These are phyloP conservation scores for sorghum (Sorghum bicolor) DNA, from an alignment of 176 grass and related monocot genomes.

Conservation along the genomic window Sorghum_bicolor_NCBIv3 NC_012875.2:47674001-47674500, in stretches of 20 bases:
- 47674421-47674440: too few relatives aligned
- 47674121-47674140: background rate
- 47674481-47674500: background rate
- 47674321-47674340: too few relatives aligned
- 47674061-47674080: constrained; percentile 12
- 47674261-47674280: background rate
- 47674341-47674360: too few relatives aligned
- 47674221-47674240: background rate
- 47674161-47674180: background rate
- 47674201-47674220: background rate
- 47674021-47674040: background rate
- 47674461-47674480: background rate
- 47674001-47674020: background rate
- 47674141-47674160: background rate
- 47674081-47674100: background rate
- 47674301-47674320: too few relatives aligned
- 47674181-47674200: background rate
- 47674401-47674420: too few relatives aligned
- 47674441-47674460: background rate
- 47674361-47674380: too few relatives aligned
- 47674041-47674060: background rate
- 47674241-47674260: background rate
- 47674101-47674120: too few relatives aligned
- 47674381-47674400: too few relatives aligned
- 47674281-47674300: too few relatives aligned